These are phyloP conservation scores for Cyathus striatus DNA, from an alignment of 768 basidiomycete genomes.

Conservation along the genomic window DNA sequence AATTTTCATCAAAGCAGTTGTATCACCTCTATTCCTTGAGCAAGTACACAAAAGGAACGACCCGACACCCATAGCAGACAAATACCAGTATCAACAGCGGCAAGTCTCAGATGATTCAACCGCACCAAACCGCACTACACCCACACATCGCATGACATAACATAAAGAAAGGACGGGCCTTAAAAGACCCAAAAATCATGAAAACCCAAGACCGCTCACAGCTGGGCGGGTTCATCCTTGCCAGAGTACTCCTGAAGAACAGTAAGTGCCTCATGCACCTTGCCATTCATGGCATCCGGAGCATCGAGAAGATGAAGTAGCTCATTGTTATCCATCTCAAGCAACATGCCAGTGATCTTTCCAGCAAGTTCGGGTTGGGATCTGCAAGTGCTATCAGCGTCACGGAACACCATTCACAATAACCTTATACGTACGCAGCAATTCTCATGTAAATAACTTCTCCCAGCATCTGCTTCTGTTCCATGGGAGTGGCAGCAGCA, in stretches of 20 bases:
- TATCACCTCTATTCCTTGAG: slow-evolving; percentile 54
- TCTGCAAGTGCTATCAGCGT: slow-evolving; percentile 26
- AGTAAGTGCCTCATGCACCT: slow-evolving; percentile 87
- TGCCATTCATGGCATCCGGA: slow-evolving; percentile 76
- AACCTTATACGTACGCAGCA: slow-evolving; percentile 48
- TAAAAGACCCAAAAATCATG: background rate
- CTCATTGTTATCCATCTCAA: slow-evolving; percentile 98
- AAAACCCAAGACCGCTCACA: slow-evolving; percentile 1
- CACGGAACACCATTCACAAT: slow-evolving; percentile 8
- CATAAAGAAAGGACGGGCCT: slow-evolving; percentile 1
- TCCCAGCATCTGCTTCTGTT: slow-evolving; percentile 99
- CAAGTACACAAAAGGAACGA: slow-evolving; percentile 49
- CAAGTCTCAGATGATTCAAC: slow-evolving; percentile 24
- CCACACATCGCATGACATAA: slow-evolving; percentile 3
- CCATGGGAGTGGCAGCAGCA: slow-evolving; percentile 62
- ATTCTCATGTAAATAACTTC: slow-evolving; percentile 96
- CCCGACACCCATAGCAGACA: slow-evolving; percentile 43
- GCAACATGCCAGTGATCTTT: slow-evolving; percentile 97
- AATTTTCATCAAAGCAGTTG: slow-evolving; percentile 34
- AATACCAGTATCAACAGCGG: slow-evolving; percentile 16
- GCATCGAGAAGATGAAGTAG: slow-evolving; percentile 85
- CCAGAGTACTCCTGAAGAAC: slow-evolving; percentile 83
- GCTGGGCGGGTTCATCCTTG: slow-evolving; percentile 16
- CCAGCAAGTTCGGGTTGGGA: slow-evolving; percentile 91
- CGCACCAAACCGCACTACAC: slow-evolving; percentile 17